Conservation (phyloP, 495 filamentous ascomycete genomes). For the Hyaloscypha variabilis region DNA sequence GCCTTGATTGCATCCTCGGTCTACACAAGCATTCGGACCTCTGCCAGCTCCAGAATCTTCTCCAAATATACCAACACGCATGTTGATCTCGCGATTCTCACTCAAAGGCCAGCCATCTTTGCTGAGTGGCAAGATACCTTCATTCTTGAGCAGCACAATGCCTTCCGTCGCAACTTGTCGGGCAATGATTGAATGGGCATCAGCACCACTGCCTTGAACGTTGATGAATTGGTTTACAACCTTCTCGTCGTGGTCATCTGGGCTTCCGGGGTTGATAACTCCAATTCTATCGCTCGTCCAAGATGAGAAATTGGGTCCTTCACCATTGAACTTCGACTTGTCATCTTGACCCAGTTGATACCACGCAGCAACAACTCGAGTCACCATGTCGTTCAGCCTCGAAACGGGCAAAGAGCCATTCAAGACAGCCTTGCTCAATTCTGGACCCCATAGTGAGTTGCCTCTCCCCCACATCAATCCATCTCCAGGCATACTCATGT, state of each 20-base stretch:
- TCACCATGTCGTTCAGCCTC: conserved; percentile 91
- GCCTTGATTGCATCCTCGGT: conserved; percentile 80
- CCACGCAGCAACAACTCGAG: conserved; percentile 88
- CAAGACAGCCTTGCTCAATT: conserved; percentile 75
- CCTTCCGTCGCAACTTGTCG: conserved; percentile 81
- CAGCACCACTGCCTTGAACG: conserved; percentile 49
- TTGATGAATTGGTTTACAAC: conserved; percentile 80
- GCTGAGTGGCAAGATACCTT: conserved; percentile 64
- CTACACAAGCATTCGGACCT: conserved; percentile 75
- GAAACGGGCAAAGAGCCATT: conserved; percentile 84
- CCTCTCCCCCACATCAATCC: conserved; percentile 77
- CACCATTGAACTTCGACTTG: conserved; percentile 61
- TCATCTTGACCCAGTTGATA: conserved; percentile 88
- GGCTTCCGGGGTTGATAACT: conserved; percentile 64
- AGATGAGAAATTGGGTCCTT: conserved; percentile 88
- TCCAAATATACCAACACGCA: conserved; percentile 73
- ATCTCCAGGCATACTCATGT: conserved; percentile 97
- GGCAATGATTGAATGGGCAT: conserved; percentile 70
- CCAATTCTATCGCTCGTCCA: conserved; percentile 79
- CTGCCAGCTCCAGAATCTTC: conserved; percentile 75
- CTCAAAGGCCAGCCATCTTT: conserved; percentile 48
- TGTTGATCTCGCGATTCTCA: conserved; percentile 36
- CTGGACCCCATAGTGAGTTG: conserved; percentile 75
- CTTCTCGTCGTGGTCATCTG: conserved; percentile 49
- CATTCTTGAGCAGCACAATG: conserved; percentile 83